These are phyloP conservation scores for Cladophialophora exuberans DNA, from an alignment of 2,329 filamentous ascomycete genomes.

Conservation along the genomic window DNA sequence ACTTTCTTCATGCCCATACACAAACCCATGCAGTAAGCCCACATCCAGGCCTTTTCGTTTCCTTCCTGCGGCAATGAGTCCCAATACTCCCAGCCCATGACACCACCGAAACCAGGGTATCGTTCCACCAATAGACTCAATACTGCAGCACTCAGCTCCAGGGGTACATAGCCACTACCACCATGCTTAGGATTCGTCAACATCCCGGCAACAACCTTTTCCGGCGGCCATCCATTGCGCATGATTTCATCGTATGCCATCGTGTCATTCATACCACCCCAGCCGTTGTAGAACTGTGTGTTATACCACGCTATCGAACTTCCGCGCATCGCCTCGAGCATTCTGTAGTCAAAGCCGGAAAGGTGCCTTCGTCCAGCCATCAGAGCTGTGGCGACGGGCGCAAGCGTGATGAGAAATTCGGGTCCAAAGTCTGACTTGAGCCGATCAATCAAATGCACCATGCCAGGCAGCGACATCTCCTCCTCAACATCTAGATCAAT, in stretches of 20 bases:
- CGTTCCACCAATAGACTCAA: constrained; percentile 60
- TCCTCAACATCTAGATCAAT: constrained; percentile 83
- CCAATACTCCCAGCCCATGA: constrained; percentile 97
- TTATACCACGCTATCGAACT: constrained; percentile 82
- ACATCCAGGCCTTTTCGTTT: constrained; percentile 68
- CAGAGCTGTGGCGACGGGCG: constrained; percentile 78
- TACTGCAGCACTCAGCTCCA: constrained; percentile 60
- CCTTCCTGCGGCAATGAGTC: constrained; percentile 68
- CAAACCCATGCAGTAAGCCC: constrained; percentile 70
- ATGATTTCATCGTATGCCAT: constrained; percentile 48
- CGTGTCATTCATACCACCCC: constrained; percentile 66
- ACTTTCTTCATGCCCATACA: constrained; percentile 48
- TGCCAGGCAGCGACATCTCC: constrained; percentile 66
- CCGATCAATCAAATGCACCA: constrained; percentile 69
- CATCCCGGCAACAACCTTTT: constrained; percentile 77
- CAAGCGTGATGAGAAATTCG: constrained; percentile 69
- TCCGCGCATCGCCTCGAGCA: constrained; percentile 70
- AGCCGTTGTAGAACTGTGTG: constrained; percentile 90
- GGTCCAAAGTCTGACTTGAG: constrained; percentile 57
- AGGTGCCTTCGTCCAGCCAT: constrained; percentile 62
- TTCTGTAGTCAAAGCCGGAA: constrained; percentile 79
- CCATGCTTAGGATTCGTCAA: constrained; percentile 80
- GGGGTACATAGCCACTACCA: constrained; percentile 62
- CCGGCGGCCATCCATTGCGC: constrained; percentile 67
- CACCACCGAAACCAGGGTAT: constrained; percentile 76